Conservation (phyloP, 2,329 filamentous ascomycete genomes). For the Epichloe hybrida region DNA sequence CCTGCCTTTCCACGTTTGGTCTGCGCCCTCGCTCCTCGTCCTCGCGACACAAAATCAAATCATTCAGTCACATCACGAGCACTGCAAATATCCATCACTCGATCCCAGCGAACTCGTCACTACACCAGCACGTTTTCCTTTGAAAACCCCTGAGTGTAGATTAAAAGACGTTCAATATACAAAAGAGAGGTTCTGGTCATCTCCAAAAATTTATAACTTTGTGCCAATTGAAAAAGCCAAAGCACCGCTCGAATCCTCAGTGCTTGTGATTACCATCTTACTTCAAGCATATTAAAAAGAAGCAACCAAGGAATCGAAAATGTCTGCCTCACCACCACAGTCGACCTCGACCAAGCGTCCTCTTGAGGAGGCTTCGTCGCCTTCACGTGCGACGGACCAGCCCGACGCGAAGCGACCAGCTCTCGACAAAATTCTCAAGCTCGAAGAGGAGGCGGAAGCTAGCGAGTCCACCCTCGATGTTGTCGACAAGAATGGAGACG, state of each 20-base stretch:
- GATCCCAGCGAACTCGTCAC: slow-evolving; percentile 32
- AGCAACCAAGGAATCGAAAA: slow-evolving; percentile 26
- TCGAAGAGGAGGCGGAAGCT: slow-evolving; percentile 40
- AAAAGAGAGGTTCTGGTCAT: slow-evolving; percentile 17
- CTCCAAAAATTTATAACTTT: slow-evolving; percentile 3
- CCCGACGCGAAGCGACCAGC: slow-evolving; percentile 95
- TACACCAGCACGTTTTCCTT: slow-evolving; percentile 91
- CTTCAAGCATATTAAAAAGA: slow-evolving; percentile 15
- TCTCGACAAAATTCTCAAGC: slow-evolving; percentile 79
- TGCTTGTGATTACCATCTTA: slow-evolving; percentile 8
- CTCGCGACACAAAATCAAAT: slow-evolving; percentile 18
- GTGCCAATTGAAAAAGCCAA: slow-evolving; percentile 2
- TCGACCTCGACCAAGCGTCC: slow-evolving; percentile 75
- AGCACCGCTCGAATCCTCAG: neutral
- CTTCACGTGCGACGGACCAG: slow-evolving; percentile 79
- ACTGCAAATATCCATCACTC: slow-evolving; percentile 25
- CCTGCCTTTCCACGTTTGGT: slow-evolving; percentile 18
- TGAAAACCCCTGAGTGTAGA: slow-evolving; percentile 71
- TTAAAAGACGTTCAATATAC: slow-evolving; percentile 18
- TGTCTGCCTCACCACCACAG: slow-evolving; percentile 58
- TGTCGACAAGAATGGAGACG: slow-evolving; percentile 34
- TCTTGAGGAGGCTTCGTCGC: slow-evolving; percentile 91
- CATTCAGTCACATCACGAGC: slow-evolving; percentile 24
- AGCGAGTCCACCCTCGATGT: slow-evolving; percentile 23
- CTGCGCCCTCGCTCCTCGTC: slow-evolving; percentile 18